Base-by-base conservation (phyloP, 2,329 filamentous ascomycete genomes). In the Colletotrichum orbiculare region DNA sequence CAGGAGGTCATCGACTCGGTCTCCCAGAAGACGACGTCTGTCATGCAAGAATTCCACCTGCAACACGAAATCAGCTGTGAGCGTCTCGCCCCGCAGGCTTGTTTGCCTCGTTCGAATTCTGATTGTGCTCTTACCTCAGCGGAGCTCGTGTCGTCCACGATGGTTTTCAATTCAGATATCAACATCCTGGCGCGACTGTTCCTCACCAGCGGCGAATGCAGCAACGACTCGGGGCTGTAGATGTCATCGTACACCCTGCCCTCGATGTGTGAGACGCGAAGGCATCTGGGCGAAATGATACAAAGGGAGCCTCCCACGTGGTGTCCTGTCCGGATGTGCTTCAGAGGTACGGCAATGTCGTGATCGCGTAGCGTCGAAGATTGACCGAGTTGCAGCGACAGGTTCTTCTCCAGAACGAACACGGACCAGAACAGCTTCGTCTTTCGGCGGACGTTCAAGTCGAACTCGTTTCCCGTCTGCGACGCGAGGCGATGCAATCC, bases 241-340 rank as follows among this genome's bases (percentile, higher is more conserved):
- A 52, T 38, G 2, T 52, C 49, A 10, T 52, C 49, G 49, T 52
- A 52, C 4, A 52, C 34, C 4, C 37, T n/a, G 8, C 49, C 49
- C 9, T 52, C 34, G 0, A 52, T 39, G n/a, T 52, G 49, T 15
- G 49, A 38, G 6, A 52, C 12, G 1, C 10, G 49, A 15, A 52
- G 49, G 35, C 49, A 52, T n/a, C 17, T 52, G 6, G 49, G 35
- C 1, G 49, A 52, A 13, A 52, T 13, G 15, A 52, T 8, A 38
- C 49, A 34, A 8, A 52, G n/a, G 9, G n/a, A 12, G 7, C 49
- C 35, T 4, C 49, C 37, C 15, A 38, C 1, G 7, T 38, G 12
- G 6, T 52, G 10, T 9, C 49, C 49, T n/a, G 39, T 38, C 3
- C 37, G 35, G 49, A 52, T 13, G n/a, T 37, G 35, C 12, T 6